These are phyloP conservation scores for Tausonia pullulans DNA, from an alignment of 1,284 basidiomycete genomes.

Conservation along the genomic window DNA sequence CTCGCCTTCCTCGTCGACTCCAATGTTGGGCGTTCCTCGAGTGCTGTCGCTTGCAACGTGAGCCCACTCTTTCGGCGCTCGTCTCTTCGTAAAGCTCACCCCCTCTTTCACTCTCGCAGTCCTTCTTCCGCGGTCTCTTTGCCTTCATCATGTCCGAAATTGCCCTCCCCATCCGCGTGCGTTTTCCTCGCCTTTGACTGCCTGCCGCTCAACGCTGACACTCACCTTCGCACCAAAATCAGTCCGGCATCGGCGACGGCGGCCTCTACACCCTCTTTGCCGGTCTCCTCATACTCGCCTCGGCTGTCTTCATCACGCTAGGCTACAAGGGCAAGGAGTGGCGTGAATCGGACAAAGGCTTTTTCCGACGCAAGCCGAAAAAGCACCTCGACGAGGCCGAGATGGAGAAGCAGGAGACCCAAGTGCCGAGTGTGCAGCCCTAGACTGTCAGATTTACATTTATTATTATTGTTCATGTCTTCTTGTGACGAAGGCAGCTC, in stretches of 20 bases:
- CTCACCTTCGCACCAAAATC: background rate
- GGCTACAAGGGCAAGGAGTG: background rate
- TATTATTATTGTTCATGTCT: no score
- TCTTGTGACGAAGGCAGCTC: no score
- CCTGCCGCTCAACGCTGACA: no score
- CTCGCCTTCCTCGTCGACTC: slow-evolving; percentile 66
- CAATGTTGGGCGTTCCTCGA: slow-evolving; percentile 58
- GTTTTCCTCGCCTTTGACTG: background rate
- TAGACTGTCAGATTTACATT: no score
- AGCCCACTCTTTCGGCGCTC: background rate
- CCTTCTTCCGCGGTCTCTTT: slow-evolving; percentile 28
- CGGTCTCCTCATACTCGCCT: slow-evolving; percentile 44
- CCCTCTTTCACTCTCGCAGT: slow-evolving; percentile 31
- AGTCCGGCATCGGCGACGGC: slow-evolving; percentile 51
- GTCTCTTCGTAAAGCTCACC: slow-evolving; percentile 11
- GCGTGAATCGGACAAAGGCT: background rate
- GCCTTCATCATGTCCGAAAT: slow-evolving; percentile 33
- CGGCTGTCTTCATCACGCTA: slow-evolving; percentile 21
- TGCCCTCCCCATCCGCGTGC: slow-evolving; percentile 25
- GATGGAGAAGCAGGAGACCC: no score
- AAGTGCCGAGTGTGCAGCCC: no score
- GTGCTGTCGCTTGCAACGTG: slow-evolving; percentile 42
- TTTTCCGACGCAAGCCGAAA: no score
- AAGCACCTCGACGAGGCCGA: no score
- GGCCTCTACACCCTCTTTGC: slow-evolving; percentile 65